A percentile compares a stretch with the other conserved stretches of the same genome.
These are phyloP conservation scores for Lasiodiplodia hormozganensis DNA, from an alignment of 2,329 filamentous ascomycete genomes.

Conservation along the genomic window DNA sequence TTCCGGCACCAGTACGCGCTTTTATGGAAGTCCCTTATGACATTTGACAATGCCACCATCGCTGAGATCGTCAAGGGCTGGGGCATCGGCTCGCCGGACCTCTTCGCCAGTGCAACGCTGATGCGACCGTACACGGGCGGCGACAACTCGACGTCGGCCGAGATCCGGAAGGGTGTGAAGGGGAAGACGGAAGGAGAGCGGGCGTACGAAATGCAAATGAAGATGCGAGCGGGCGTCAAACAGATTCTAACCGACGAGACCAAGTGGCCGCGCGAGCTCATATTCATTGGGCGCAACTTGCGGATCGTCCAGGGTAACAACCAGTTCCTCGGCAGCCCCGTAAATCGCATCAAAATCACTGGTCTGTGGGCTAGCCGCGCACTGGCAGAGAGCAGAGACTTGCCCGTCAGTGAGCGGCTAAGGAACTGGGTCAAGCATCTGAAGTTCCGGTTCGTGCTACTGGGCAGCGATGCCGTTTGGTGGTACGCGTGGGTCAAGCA, in stretches of 20 bases:
- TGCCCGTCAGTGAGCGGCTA: constrained; percentile 68
- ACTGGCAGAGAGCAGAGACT: constrained; percentile 75
- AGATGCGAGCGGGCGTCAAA: constrained; percentile 74
- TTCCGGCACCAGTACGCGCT: constrained; percentile 82
- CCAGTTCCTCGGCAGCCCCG: constrained; percentile 85
- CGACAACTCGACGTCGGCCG: constrained; percentile 69
- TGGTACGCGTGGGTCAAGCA: constrained; percentile 82
- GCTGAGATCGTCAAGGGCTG: constrained; percentile 74
- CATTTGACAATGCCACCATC: constrained; percentile 88
- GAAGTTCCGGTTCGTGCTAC: constrained; percentile 79
- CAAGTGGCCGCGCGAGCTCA: constrained; percentile 87
- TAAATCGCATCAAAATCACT: constrained; percentile 92
- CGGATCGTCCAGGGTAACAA: constrained; percentile 94
- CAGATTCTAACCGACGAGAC: constrained; percentile 83
- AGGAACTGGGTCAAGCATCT: constrained; percentile 77
- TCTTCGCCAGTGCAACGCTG: constrained; percentile 90
- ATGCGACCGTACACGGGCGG: constrained; percentile 91
- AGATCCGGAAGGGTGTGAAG: constrained; percentile 60
- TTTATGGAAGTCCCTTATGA: constrained; percentile 94
- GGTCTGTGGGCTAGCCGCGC: constrained; percentile 87
- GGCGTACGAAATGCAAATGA: constrained; percentile 81
- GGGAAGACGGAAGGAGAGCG: constrained; percentile 63
- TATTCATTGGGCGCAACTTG: constrained; percentile 91
- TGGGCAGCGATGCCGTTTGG: constrained; percentile 80
- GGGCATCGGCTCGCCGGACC: constrained; percentile 87